phyloP scores from a whole-genome alignment of 2,329 filamentous ascomycete species.

The Nothomitra cinnamomea region DNA sequence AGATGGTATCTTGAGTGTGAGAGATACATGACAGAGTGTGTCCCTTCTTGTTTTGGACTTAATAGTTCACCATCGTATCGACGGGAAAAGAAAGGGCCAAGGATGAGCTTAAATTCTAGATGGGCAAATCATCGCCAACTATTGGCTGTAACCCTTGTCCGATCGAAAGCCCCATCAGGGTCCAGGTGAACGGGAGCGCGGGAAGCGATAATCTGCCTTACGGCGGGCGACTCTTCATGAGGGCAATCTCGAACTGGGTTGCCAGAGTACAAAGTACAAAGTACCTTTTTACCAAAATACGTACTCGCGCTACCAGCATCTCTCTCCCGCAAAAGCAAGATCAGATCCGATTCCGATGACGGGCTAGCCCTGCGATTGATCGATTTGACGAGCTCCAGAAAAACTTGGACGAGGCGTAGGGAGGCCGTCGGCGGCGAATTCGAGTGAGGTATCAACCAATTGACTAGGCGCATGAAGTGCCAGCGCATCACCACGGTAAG shows the following conservation, averaged over 20 bases:
- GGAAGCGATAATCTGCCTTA: not conserved
- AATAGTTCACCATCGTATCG: no score
- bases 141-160: not conserved
- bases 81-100: not conserved
- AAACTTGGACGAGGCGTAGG: not conserved
- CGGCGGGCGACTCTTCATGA: not conserved
- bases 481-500: constrained; percentile 1
- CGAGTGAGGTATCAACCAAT: not conserved
- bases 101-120: not conserved
- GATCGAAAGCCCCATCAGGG: not conserved
- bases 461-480: not conserved
- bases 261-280: not conserved
- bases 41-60: no score
- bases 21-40: no score
- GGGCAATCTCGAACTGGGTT: no score
- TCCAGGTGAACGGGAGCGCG: not conserved
- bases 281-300: not conserved
- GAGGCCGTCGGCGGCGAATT: not conserved
- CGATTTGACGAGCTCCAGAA: not conserved
- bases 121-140: not conserved
- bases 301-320: not conserved
- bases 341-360: not conserved
- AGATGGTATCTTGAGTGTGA: no score
- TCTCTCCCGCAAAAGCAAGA: not conserved
- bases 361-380: not conserved